Evolutionary conservation across 805 yeast genomes (phyloP).

Genomic region (Saccharomyces kudriavzevii): DNA sequence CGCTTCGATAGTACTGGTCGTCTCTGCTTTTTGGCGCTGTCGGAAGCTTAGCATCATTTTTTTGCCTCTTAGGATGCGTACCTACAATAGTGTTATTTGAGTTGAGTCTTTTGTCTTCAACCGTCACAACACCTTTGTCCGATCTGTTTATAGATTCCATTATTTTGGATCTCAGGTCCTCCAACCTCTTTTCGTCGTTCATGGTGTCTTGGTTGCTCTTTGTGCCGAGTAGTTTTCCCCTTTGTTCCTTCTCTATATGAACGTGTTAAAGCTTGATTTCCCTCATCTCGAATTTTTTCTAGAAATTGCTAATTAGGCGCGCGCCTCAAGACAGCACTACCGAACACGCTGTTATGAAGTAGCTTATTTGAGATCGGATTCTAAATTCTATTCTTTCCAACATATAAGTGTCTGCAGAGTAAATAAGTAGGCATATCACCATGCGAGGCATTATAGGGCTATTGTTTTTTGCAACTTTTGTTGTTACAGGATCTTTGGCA

Average conservation of each 20-base stretch:
- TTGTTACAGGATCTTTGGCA: conserved; percentile 20
- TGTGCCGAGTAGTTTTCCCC: not conserved
- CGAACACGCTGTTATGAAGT: not conserved
- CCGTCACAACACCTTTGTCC: not conserved
- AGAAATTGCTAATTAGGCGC: not conserved
- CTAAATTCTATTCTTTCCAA: not conserved
- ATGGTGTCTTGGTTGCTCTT: not conserved
- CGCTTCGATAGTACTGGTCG: not conserved
- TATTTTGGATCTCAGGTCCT: conserved; percentile 22
- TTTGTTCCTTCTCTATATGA: not conserved
- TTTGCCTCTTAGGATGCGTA: conserved; percentile 7
- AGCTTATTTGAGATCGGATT: not conserved
- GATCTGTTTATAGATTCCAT: conserved; percentile 19
- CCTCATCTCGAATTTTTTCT: not conserved
- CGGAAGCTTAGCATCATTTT: conserved; percentile 2
- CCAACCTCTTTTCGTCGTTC: conserved; percentile 13
- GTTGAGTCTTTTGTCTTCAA: conserved; percentile 5
- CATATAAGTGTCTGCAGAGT: not conserved
- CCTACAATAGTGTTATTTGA: not conserved
- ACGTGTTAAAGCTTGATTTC: not conserved
- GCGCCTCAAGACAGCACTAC: not conserved
- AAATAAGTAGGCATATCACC: not conserved
- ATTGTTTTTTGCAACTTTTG: not conserved
- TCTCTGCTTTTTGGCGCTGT: conserved; percentile 12
- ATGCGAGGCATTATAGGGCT: not conserved